A percentile compares a stretch with the other conserved stretches of the same genome.
These are phyloP conservation scores for Naganishia sp. DNA, from an alignment of 1,284 basidiomycete genomes.

Conservation along the genomic window DNA sequence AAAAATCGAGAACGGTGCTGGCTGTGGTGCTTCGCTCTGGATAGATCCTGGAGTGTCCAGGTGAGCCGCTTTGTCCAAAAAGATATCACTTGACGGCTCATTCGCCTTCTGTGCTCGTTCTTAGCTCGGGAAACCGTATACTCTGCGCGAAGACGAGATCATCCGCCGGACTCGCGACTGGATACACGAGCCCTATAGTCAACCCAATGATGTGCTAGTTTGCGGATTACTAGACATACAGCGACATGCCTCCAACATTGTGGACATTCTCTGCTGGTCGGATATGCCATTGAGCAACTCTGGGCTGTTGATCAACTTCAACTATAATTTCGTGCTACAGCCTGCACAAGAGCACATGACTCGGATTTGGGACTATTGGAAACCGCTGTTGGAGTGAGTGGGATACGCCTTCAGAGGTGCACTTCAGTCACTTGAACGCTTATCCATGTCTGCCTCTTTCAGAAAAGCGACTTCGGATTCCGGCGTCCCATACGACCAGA, in stretches of 20 bases:
- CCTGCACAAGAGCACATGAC: slow-evolving; percentile 80
- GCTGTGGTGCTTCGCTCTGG: slow-evolving; percentile 86
- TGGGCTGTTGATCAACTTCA: slow-evolving; percentile 78
- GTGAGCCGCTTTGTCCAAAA: slow-evolving; percentile 61
- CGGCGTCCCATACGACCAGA: slow-evolving; percentile 21
- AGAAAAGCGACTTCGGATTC: slow-evolving; percentile 19
- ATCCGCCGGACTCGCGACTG: slow-evolving; percentile 73
- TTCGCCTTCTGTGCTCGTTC: not conserved
- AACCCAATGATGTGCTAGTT: slow-evolving; percentile 61
- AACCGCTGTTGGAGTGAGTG: slow-evolving; percentile 12
- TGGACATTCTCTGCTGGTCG: slow-evolving; percentile 81
- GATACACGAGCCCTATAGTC: slow-evolving; percentile 61
- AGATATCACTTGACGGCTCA: slow-evolving; percentile 37
- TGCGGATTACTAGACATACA: slow-evolving; percentile 65
- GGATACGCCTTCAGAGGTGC: not conserved
- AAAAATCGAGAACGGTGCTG: slow-evolving; percentile 93
- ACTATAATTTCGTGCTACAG: slow-evolving; percentile 80
- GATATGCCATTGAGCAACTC: slow-evolving; percentile 24
- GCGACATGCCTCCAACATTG: slow-evolving; percentile 79
- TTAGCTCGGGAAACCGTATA: slow-evolving; percentile 51
- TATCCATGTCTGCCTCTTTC: slow-evolving; percentile 9
- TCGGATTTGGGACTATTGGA: slow-evolving; percentile 60
- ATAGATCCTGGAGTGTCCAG: slow-evolving; percentile 86
- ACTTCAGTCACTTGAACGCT: not conserved
- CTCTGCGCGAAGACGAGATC: slow-evolving; percentile 65